Base-by-base conservation (phyloP, 1,139 yeast genomes). In the Meyerozyma carpophila region DNA sequence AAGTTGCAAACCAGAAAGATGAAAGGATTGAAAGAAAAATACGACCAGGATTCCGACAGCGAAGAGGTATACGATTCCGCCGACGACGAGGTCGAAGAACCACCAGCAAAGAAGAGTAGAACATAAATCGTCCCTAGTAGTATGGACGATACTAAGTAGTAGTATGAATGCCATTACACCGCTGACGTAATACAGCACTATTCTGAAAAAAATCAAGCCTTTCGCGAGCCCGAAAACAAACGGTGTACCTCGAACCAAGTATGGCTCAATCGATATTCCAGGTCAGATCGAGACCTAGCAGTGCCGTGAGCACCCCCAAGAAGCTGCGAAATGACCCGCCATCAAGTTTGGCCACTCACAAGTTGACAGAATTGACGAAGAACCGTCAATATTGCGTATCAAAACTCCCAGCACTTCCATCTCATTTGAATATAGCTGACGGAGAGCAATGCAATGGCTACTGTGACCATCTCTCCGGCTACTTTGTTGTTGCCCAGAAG, bases 1-100 rank as follows among this genome's bases (percentile, higher is more conserved):
- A 84, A 84, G 64, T 69, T 93, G 62, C 98, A 93, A 69, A 91
- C 98, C 10, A 82, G 98, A 71, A 93, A 93, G 81, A 88, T 93
- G 96, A 94, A 94, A 77, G 99, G 98, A 62, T 77, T 93, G 61
- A 94, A 94, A 72, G 75, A 89, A 46, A 82, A 77, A 63, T 90
- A 74, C 55, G 96, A 89, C 60, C 96, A 89, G 65, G 64, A 59
- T 37, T 68, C 68, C 47, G 68, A 62, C 13, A 69, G 64, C n/a
- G 84, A 75, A 36, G 84, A 77, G 26, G 37, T 34, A 9, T 34
- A 34, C 14, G 37, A 34, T 14, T 34, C 37, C 9, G 37, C 26
- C 2, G 37, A 34, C 26, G 37, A 34, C 26, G 37, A 34, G 37
- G 26, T 34, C 3, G 37, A 34, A 18, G 37, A 34, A 14, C 37